These are phyloP conservation scores for Papiliotrema nemorosa DNA, from an alignment of 1,284 basidiomycete genomes.

Conservation along the genomic window DNA sequence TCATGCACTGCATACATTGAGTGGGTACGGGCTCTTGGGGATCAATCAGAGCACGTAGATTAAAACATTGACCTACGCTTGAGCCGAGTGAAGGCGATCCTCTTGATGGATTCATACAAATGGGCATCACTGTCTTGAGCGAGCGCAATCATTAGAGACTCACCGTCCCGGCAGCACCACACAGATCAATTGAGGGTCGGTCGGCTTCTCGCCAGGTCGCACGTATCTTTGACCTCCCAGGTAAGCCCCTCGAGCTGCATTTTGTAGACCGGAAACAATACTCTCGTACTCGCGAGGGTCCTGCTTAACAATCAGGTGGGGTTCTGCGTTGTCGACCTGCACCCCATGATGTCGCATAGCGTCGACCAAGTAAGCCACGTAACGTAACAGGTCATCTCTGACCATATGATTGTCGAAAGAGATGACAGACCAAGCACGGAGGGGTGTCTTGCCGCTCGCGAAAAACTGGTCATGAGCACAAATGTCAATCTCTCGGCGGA, in stretches of 20 bases:
- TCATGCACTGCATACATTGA: slow-evolving; percentile 47
- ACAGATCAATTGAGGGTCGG: slow-evolving; percentile 45
- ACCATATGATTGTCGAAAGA: slow-evolving; percentile 30
- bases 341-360: slow-evolving; percentile 28
- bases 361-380: slow-evolving; percentile 8
- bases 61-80: slow-evolving; percentile 16
- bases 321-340: slow-evolving; percentile 25
- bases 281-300: slow-evolving; percentile 21
- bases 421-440: slow-evolving; percentile 46
- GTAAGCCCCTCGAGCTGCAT: slow-evolving; percentile 37
- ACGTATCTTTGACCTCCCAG: slow-evolving; percentile 20
- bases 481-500: not conserved
- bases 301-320: slow-evolving; percentile 27
- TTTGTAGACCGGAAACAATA: slow-evolving; percentile 17
- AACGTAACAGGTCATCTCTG: slow-evolving; percentile 19
- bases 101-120: slow-evolving; percentile 52
- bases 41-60: not conserved
- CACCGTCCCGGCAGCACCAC: slow-evolving; percentile 42
- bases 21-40: slow-evolving; percentile 41
- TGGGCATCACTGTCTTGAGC: slow-evolving; percentile 31
- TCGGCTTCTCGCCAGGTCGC: too few species aligned
- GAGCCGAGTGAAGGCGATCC: slow-evolving; percentile 38
- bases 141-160: slow-evolving; percentile 1
- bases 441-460: slow-evolving; percentile 27
- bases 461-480: slow-evolving; percentile 29